These are phyloP conservation scores for Larix sibirica DNA, from an alignment of 83 land plant species.

Conservation along the genomic window DNA sequence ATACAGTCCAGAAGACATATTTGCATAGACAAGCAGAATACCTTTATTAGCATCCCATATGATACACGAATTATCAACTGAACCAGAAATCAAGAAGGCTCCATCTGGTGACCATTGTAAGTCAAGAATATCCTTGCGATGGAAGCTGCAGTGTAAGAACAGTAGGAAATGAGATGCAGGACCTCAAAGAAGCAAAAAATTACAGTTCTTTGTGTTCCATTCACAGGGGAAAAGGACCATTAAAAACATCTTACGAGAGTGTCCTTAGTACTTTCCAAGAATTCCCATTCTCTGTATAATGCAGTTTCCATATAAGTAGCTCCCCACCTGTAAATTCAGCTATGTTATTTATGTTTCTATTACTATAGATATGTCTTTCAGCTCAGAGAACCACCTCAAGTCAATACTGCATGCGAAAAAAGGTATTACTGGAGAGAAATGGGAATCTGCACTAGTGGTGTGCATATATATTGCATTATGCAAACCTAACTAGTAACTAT, in stretches of 20 bases:
- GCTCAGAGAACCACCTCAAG: background rate
- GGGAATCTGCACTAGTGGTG: background rate
- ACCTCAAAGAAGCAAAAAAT: background rate
- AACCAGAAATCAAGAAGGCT: conserved; percentile 76
- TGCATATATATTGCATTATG: background rate
- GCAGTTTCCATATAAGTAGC: conserved; percentile 79
- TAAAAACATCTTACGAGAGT: conserved; percentile 59
- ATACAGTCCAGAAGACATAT: background rate
- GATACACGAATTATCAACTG: conserved; percentile 93
- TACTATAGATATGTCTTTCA: background rate
- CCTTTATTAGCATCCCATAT: conserved; percentile 94
- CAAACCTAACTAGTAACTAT: background rate
- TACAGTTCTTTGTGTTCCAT: background rate
- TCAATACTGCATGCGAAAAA: background rate
- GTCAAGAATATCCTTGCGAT: conserved; percentile 92
- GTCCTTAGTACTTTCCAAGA: conserved; percentile 84
- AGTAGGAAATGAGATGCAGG: background rate
- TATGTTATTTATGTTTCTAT: background rate
- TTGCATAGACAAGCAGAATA: conserved; percentile 14
- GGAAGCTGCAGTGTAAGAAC: conserved; percentile 58
- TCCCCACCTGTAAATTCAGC: conserved; percentile 78
- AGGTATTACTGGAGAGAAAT: background rate
- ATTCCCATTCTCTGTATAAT: conserved; percentile 49
- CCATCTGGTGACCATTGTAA: conserved; percentile 96
- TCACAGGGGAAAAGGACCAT: background rate